These are phyloP conservation scores for Castanea crenata DNA, from an alignment of 306 rosid genomes.

Conservation along the genomic window DNA sequence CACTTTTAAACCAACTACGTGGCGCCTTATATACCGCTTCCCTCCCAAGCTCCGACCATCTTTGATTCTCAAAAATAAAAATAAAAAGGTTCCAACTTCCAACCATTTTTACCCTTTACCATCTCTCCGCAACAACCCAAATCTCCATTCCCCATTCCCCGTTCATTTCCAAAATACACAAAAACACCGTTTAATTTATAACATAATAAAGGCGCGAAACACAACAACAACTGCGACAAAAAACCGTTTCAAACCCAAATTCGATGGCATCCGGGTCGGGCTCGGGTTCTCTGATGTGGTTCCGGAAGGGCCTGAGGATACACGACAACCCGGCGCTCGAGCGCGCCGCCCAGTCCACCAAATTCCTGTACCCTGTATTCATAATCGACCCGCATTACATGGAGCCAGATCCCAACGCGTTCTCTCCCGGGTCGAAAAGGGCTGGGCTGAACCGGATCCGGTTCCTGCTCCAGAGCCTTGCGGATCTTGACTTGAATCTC, in stretches of 20 bases:
- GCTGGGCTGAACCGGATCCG: slow-evolving; percentile 73
- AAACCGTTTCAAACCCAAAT: not conserved
- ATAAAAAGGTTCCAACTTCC: too few species aligned
- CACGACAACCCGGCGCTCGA: slow-evolving; percentile 93
- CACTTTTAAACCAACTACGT: slow-evolving; percentile 31
- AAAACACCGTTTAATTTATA: too few species aligned
- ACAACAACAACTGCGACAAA: not conserved
- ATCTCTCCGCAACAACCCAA: too few species aligned
- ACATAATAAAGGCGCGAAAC: slow-evolving; percentile 44
- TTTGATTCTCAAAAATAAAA: too few species aligned
- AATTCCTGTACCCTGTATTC: slow-evolving; percentile 62
- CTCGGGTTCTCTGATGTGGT: slow-evolving; percentile 60
- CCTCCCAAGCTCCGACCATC: too few species aligned
- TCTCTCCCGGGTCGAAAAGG: slow-evolving; percentile 54
- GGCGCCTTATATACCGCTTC: slow-evolving; percentile 26
- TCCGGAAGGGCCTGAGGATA: slow-evolving; percentile 86
- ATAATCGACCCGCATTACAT: slow-evolving; percentile 85
- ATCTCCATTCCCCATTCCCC: too few species aligned
- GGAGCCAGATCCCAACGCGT: slow-evolving; percentile 60
- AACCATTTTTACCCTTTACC: too few species aligned
- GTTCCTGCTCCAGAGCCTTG: slow-evolving; percentile 74
- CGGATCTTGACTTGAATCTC: slow-evolving; percentile 61
- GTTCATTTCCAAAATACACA: too few species aligned
- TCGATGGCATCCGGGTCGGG: slow-evolving; percentile 50
- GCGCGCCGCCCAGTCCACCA: slow-evolving; percentile 40